Base-by-base conservation (phyloP, 192 early-diverging fungal species). In the Dissophora ornata region DNA sequence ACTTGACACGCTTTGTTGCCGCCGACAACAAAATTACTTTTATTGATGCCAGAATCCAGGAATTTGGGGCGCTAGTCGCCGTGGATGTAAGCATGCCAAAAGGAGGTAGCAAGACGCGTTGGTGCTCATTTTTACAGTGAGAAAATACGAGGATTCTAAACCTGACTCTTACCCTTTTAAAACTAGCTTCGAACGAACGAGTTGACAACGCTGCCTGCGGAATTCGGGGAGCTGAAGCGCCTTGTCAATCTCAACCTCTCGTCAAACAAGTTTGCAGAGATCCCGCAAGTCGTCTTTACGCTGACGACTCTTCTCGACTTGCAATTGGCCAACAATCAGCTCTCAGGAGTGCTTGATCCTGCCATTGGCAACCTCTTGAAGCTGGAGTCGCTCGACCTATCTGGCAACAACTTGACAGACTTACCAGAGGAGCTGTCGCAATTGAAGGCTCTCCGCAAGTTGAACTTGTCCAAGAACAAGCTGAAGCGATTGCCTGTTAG, bases 41-140 rank as follows among this genome's bases (percentile, higher is more conserved):
- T 36, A 80, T 88, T 16, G 83, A 81, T 60, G 53, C 71, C 12
- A 66, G 86, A 51, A 74, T 88, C 25, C 82, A 69, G 16, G 86
- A 86, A 38, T 88, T 88, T 79, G 65, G 60, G 19, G 80, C 80
- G 0, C 51, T 88, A 28, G 70, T 54, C 29, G 34, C 44, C 7
- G 51, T 88, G 3, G 85, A 88, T 81, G 84, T 88, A 82, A 66
- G 80, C n/a, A n/a, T n/a, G n/a, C n/a, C n/a, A n/a, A n/a, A n/a
- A n/a, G n/a, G n/a, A n/a, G n/a, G n/a, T n/a, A n/a, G n/a, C n/a
- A n/a, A n/a, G n/a, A n/a, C n/a, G n/a, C n/a, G n/a, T n/a, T n/a
- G n/a, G n/a, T n/a, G n/a, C n/a, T n/a, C n/a, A n/a, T n/a, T n/a
- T n/a, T n/a, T n/a, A n/a, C n/a, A n/a, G n/a, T n/a, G n/a, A n/a